Evolutionary conservation across 495 filamentous ascomycete species (phyloP), one percentile per base, ranked within the genome.

Genomic region (Cairneyella variabilis): DNA sequence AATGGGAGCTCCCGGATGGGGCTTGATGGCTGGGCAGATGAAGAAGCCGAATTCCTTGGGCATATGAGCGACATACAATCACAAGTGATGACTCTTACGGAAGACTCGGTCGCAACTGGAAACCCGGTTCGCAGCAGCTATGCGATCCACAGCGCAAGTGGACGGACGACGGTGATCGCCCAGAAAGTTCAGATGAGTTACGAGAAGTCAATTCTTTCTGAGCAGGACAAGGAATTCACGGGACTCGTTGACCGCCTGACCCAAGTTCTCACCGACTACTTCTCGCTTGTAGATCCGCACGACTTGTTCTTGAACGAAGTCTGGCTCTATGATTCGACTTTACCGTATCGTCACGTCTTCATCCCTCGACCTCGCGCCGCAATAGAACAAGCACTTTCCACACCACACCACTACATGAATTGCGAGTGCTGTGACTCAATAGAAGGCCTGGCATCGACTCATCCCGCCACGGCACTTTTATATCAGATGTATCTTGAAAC

Each of bases 401-500:
- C 75, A 16, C 92, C 95, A 4, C 83, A 91, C 47, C 88, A 96
- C 61, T 97, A 97, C 63, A 80, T 97, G 12, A 80, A 80, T 16
- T 95, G 86, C 64, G 69, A 73, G 2, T 90, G 88, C 71, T 83
- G 86, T 68, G 58, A 71, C 56, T 55, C 68, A 16, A 65, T 76
- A 23, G 68, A 75, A 64, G 66, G 66, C 2, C 50, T 85, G 5
- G 79, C 77, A 5, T 60, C 82, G 7, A 87, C 82, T 7, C 80
- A 92, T 58, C 91, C 95, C 11, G 71, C 88, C 12, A 86, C 85
- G 14, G 79, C 90, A 1, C 86, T 96, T 16, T 60, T 97, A 53
- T 98, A 96, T 70, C 89, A 95, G 53, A 71, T 97, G 23, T 97
- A 95, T 66, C 78, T 91, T 16, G 92, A 97, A 70, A 88, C 91